These are phyloP conservation scores for Silene vulgaris DNA, from an alignment of 179 eudicot genomes.

Conservation along the genomic window DNA sequence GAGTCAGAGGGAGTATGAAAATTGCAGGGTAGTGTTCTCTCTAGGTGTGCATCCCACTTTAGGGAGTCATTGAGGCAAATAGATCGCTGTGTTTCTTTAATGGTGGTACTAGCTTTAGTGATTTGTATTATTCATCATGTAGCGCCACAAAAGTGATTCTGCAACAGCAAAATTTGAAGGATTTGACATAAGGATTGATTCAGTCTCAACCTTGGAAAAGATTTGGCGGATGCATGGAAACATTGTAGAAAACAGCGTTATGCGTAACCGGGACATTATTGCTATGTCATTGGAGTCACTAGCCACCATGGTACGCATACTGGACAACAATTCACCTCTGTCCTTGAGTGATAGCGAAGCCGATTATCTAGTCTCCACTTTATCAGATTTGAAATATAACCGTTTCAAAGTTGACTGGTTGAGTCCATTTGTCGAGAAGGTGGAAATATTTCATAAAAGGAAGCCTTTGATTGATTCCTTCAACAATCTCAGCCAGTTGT, in stretches of 20 bases:
- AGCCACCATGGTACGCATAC: conserved; percentile 13
- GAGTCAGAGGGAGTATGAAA: too few species aligned
- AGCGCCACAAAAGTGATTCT: background rate
- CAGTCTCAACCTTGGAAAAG: conserved; percentile 7
- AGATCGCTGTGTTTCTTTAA: background rate
- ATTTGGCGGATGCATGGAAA: conserved; percentile 19
- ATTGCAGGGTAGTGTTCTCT: too few species aligned
- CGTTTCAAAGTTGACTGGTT: conserved; percentile 15
- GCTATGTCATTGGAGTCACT: conserved; percentile 13
- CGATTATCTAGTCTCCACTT: background rate
- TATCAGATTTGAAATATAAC: conserved; percentile 8
- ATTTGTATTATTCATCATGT: background rate
- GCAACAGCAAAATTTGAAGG: conserved; percentile 18
- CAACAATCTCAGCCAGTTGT: background rate
- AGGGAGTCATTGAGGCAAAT: too few species aligned
- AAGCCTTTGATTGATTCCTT: conserved; percentile 11
- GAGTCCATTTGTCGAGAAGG: conserved; percentile 16
- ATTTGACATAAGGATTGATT: background rate
- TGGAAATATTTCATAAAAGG: background rate
- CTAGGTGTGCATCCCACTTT: too few species aligned
- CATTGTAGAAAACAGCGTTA: conserved; percentile 10
- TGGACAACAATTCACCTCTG: background rate
- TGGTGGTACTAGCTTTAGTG: background rate
- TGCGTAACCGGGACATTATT: conserved; percentile 10
- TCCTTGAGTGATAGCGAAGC: conserved; percentile 12